Evolutionary conservation across 805 yeast genomes (phyloP).

Genomic region (Nakazawaea peltata): DNA sequence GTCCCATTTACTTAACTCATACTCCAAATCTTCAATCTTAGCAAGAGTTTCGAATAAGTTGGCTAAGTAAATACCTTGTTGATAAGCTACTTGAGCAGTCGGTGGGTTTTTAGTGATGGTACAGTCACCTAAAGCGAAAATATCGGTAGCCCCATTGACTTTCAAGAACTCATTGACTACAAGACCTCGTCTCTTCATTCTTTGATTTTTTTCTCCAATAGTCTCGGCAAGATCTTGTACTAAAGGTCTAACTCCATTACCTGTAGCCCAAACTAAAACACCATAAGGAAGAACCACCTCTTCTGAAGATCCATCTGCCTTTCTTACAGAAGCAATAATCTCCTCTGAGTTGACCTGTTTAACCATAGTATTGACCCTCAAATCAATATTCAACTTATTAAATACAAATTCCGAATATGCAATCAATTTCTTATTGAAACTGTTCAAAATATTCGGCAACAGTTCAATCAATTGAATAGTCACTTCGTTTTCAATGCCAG

Average conservation of each 20-base stretch:
- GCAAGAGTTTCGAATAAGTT: conserved; percentile 57
- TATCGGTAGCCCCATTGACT: conserved; percentile 72
- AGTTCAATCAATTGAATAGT: conserved; percentile 86
- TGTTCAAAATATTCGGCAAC: conserved; percentile 75
- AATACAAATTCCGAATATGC: conserved; percentile 78
- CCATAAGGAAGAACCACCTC: conserved; percentile 72
- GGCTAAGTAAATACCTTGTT: conserved; percentile 82
- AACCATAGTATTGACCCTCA: conserved; percentile 82
- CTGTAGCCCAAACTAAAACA: conserved; percentile 94
- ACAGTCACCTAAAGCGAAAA: conserved; percentile 93
- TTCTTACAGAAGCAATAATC: conserved; percentile 64
- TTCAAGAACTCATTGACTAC: conserved; percentile 75
- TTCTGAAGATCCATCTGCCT: conserved; percentile 58
- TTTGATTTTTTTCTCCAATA: conserved; percentile 62
- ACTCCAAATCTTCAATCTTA: conserved; percentile 51
- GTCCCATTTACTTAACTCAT: conserved; percentile 25
- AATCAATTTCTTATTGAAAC: conserved; percentile 61
- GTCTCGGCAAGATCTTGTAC: conserved; percentile 56
- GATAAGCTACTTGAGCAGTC: conserved; percentile 96
- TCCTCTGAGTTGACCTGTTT: conserved; percentile 68
- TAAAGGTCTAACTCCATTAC: conserved; percentile 83
- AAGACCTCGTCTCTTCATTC: conserved; percentile 84
- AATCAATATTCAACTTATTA: conserved; percentile 55
- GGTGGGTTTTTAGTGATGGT: conserved; percentile 88
- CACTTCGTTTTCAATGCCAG: conserved; percentile 74